phyloP scores from a whole-genome alignment of 305 asterid species.

The Coffea humblotiana region DNA sequence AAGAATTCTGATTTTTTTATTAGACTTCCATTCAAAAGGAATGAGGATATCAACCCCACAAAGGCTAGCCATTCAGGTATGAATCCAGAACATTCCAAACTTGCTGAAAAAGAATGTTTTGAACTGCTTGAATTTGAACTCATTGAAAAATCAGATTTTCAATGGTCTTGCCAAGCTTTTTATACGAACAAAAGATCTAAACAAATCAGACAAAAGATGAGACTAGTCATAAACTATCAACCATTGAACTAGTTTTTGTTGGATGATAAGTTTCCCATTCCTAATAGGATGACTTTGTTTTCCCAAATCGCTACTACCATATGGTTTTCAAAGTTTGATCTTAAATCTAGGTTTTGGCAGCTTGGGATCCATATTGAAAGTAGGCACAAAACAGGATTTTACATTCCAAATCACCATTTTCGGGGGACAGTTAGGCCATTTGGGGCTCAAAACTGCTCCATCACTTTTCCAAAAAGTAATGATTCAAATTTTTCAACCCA shows the following conservation, averaged over 20 bases:
- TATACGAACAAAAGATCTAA: not conserved
- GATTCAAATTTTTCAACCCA: conserved; percentile 6
- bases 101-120: not conserved
- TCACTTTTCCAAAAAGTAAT: not conserved
- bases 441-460: conserved; percentile 5
- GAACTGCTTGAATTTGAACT: not conserved
- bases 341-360: conserved; percentile 5
- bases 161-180: not conserved
- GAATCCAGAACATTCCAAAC: not conserved
- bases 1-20: not conserved
- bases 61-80: not conserved
- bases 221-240: not conserved
- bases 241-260: not conserved
- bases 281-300: not conserved
- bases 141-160: not conserved
- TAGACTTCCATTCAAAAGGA: not conserved
- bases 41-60: not conserved
- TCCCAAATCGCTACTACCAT: not conserved
- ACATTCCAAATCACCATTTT: not conserved
- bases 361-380: not conserved
- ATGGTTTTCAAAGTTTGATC: conserved; percentile 3
- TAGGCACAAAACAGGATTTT: conserved; percentile 4
- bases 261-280: not conserved
- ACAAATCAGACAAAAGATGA: not conserved
- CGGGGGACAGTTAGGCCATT: conserved; percentile 10